Base-by-base conservation (phyloP, 805 yeast genomes). In the Scheffersomyces amazonensis region DNA sequence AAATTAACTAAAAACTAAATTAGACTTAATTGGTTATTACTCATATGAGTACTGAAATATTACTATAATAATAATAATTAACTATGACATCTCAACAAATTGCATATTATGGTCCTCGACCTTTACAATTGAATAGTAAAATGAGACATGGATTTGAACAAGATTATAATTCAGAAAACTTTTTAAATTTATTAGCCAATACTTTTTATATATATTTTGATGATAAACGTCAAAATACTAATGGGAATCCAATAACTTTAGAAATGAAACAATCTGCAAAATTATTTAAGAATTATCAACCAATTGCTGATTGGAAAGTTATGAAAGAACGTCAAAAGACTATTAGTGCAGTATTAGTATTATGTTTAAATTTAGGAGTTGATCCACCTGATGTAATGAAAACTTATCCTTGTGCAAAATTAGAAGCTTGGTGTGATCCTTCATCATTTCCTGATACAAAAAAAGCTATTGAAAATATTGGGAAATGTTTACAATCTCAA, bases 341-440 rank as follows among this genome's bases (percentile, higher is more conserved):
- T 1, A 88, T 90, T 10, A 82, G 87, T 38, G 99, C 97, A 0
- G 97, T 96, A 12, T 68, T 93, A 7, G 89, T 93, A 35, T 66
- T 93, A 34, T 93, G 99, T 60, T 68, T 93, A 27, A 93, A 93
- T 55, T 62, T 91, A 18, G 97, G 98, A 7, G 96, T 93, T 1
- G 98, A 91, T 49, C 99, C 99, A 2, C 99, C 99, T 1, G 99
- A 93, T 61, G 80, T 90, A 19, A 80, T 87, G 56, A 87, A 89
- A 57, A 88, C 97, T 0, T 88, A 86, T 44, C 97, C 96, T 1
- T 86, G 95, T 52, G 96, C 99, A 1, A 80, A 83, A 48, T 64
- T 82, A 29, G 99, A 93, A 66, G 85, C 97, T 1, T 91, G 96
- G 88, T 80, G 90, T 9, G 96, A 93, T 56, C 97, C 98, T 0